These are phyloP conservation scores for Parasitella parasitica DNA, from an alignment of 371 early-diverging fungal genomes.

Conservation along the genomic window DNA sequence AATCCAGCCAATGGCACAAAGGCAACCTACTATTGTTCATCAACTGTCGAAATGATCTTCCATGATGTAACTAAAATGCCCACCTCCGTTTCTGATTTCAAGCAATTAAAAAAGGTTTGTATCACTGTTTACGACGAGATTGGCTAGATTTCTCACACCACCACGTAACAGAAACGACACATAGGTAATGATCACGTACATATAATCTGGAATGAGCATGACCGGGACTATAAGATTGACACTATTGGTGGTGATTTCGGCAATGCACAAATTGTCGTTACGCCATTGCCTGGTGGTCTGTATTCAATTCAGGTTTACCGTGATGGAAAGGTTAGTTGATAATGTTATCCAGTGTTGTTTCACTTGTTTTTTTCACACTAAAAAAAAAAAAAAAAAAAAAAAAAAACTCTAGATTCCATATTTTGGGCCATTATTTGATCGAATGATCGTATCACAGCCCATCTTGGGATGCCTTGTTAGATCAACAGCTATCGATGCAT, in stretches of 20 bases:
- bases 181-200: conserved; percentile 98
- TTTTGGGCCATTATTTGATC: conserved; percentile 87
- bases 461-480: conserved; percentile 83
- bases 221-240: conserved; percentile 74
- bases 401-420: conserved; percentile 47
- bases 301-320: conserved; percentile 75
- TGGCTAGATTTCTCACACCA: background rate
- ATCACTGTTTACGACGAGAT: background rate
- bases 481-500: conserved; percentile 79
- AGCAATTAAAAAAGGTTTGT: conserved; percentile 83
- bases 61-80: conserved; percentile 95
- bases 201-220: conserved; percentile 95
- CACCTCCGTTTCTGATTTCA: conserved; percentile 72
- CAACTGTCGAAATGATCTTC: conserved; percentile 85
- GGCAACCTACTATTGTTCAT: conserved; percentile 83
- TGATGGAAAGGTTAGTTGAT: conserved; percentile 61
- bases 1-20: conserved; percentile 76
- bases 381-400: background rate
- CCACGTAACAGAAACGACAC: conserved; percentile 81
- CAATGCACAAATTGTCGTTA: conserved; percentile 89
- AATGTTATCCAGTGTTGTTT: background rate
- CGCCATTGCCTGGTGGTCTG: conserved; percentile 70
- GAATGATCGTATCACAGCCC: conserved; percentile 76
- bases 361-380: background rate
- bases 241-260: conserved; percentile 98